Percentiles rank a stretch among this genome's conserved stretches.
Evolutionary conservation across 179 eudicot species (phyloP).

Genomic region (Spinacia oleracea): DNA sequence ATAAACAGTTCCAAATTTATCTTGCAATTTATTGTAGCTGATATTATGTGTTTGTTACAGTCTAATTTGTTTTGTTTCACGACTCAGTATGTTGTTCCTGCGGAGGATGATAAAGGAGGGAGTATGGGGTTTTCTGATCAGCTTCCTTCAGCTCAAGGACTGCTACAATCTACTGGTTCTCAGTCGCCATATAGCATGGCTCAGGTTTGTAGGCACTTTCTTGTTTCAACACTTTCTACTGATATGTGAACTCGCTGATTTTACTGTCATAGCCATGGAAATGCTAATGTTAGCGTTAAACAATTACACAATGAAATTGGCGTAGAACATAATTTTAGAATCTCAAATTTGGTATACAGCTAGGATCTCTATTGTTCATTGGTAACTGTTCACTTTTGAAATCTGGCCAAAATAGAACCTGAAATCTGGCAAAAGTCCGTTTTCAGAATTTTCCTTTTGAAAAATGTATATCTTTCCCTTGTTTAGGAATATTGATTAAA

Average conservation of each 20-base stretch:
- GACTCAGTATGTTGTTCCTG: conserved; percentile 63
- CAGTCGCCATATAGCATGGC: conserved; percentile 55
- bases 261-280: too few species aligned
- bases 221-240: too few species aligned
- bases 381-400: neutral
- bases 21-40: neutral
- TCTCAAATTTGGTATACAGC: neutral
- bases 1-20: neutral
- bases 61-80: conserved; percentile 6
- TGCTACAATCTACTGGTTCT: conserved; percentile 47
- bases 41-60: neutral
- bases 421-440: neutral
- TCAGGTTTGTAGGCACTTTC: conserved; percentile 47
- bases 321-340: neutral
- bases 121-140: conserved; percentile 70
- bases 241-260: neutral
- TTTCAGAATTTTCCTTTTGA: neutral
- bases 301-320: neutral
- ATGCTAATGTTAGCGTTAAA: too few species aligned
- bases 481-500: too few species aligned
- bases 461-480: neutral
- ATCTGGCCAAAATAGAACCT: neutral
- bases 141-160: conserved; percentile 72
- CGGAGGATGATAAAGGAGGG: conserved; percentile 78
- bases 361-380: neutral